Evolutionary conservation across 805 yeast species (phyloP).

Genomic region (Wickerhamiella kazuoi): DNA sequence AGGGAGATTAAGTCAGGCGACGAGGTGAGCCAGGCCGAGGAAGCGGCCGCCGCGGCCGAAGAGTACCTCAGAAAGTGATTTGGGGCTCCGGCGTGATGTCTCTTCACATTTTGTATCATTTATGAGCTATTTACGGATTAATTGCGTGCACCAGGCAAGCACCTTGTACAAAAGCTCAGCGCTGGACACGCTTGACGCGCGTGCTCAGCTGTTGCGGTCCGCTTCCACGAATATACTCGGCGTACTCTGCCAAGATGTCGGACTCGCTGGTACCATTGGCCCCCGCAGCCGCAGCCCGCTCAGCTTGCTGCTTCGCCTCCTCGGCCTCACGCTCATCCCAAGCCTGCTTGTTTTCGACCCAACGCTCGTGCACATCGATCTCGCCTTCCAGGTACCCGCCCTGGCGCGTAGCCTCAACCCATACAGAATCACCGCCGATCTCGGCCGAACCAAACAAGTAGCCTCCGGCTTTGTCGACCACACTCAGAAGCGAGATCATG

Average conservation of each 20-base stretch:
- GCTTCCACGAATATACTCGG: constrained; percentile 53
- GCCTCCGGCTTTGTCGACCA: constrained; percentile 83
- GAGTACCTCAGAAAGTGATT: constrained; percentile 5
- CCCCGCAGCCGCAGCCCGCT: constrained; percentile 6
- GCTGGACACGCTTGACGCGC: constrained; percentile 1
- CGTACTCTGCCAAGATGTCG: constrained; percentile 25
- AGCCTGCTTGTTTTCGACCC: constrained; percentile 70
- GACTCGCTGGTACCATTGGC: no score
- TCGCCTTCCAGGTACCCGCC: constrained; percentile 36
- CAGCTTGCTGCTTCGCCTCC: constrained; percentile 26
- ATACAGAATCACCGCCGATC: constrained; percentile 88
- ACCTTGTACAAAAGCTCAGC: neutral
- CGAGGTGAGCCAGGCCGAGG: constrained; percentile 9
- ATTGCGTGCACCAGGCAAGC: no score
- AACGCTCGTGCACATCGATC: constrained; percentile 77
- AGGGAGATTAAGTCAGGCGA: constrained; percentile 16
- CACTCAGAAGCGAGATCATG: constrained; percentile 65
- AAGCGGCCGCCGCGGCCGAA: neutral
- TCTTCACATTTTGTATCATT: neutral
- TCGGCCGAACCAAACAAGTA: constrained; percentile 86
- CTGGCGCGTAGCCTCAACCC: constrained; percentile 92
- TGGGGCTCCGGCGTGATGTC: neutral
- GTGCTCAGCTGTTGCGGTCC: constrained; percentile 7
- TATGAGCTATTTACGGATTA: no score
- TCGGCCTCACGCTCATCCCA: constrained; percentile 45